Evolutionary conservation across 83 land plant genomes (phyloP).

Genomic region (Diphasiastrum complanatum): DNA sequence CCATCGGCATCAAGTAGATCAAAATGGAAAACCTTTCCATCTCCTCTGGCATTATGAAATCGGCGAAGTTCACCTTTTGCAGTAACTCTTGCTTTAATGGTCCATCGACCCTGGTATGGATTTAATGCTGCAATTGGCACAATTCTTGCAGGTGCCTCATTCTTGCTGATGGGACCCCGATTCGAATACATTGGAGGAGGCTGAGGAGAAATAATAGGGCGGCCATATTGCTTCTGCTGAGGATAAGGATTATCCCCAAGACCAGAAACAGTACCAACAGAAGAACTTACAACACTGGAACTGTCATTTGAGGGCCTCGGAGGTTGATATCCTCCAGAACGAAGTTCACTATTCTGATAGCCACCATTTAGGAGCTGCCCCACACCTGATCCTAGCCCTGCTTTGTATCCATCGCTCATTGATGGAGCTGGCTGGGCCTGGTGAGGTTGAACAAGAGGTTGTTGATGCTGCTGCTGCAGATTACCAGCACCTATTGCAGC

Average conservation of each 20-base stretch:
- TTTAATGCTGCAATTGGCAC: conserved; percentile 91
- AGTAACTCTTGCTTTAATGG: conserved; percentile 91
- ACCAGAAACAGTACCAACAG: conserved; percentile 17
- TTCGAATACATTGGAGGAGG: conserved; percentile 70
- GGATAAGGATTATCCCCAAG: neutral
- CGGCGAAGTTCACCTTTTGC: conserved; percentile 81
- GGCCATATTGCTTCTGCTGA: conserved; percentile 39
- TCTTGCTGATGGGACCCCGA: conserved; percentile 69
- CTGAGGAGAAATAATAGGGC: conserved; percentile 42
- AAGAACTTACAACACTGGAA: neutral
- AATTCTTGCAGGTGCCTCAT: conserved; percentile 86
- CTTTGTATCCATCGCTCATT: neutral
- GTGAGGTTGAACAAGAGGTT: conserved; percentile 5
- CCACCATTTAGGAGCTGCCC: neutral
- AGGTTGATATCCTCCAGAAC: neutral
- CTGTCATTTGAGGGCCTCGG: neutral
- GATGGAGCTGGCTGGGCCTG: neutral
- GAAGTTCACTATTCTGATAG: conserved; percentile 11
- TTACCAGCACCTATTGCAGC: conserved; percentile 20
- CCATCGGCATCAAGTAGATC: conserved; percentile 93
- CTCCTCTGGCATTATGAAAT: conserved; percentile 89
- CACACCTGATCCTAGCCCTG: conserved; percentile 4
- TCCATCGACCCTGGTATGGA: conserved; percentile 97
- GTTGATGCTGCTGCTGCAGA: conserved; percentile 17
- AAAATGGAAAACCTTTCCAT: conserved; percentile 93